phyloP scores from a whole-genome alignment of 352 stramenopile genomes.

The Aphanomyces cochlioides region DNA sequence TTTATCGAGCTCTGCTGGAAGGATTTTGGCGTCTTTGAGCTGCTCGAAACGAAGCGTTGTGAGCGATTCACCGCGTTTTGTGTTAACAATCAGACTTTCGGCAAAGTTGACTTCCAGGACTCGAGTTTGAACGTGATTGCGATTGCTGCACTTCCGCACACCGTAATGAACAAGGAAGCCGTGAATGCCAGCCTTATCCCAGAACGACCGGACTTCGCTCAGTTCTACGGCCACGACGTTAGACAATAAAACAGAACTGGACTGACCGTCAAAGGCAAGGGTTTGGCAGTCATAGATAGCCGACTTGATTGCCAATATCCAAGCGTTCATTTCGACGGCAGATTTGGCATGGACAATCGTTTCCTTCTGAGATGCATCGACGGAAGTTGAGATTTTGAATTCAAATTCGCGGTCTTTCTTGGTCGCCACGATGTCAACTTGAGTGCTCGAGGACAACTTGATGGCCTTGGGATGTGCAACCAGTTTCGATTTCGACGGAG shows the following conservation, averaged over 20 bases:
- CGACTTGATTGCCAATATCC: slow-evolving; percentile 73
- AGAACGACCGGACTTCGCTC: slow-evolving; percentile 37
- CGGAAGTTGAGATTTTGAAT: slow-evolving; percentile 74
- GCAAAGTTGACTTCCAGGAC: slow-evolving; percentile 85
- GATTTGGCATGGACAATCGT: slow-evolving; percentile 58
- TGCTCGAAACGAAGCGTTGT: slow-evolving; percentile 74
- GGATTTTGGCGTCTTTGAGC: slow-evolving; percentile 43
- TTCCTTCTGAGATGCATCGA: slow-evolving; percentile 61
- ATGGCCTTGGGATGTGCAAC: slow-evolving; percentile 53
- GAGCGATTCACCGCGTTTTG: slow-evolving; percentile 68
- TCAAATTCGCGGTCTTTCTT: slow-evolving; percentile 41
- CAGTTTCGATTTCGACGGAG: neutral
- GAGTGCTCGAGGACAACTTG: slow-evolving; percentile 68
- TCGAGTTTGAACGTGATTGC: slow-evolving; percentile 77
- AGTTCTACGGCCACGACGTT: slow-evolving; percentile 1
- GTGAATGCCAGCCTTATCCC: slow-evolving; percentile 73
- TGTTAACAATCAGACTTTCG: slow-evolving; percentile 78
- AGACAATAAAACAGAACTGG: neutral
- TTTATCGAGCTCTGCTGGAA: slow-evolving; percentile 14
- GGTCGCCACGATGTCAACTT: slow-evolving; percentile 56
- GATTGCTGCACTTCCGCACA: slow-evolving; percentile 70
- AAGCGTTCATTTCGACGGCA: slow-evolving; percentile 78
- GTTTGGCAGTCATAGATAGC: slow-evolving; percentile 79
- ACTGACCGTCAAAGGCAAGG: slow-evolving; percentile 60
- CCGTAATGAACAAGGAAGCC: slow-evolving; percentile 80